Percentiles rank a stretch among this genome's conserved stretches.
Evolutionary conservation across 192 early-diverging fungal genomes (phyloP).

Genomic region (Backusella tuberculispora): DNA sequence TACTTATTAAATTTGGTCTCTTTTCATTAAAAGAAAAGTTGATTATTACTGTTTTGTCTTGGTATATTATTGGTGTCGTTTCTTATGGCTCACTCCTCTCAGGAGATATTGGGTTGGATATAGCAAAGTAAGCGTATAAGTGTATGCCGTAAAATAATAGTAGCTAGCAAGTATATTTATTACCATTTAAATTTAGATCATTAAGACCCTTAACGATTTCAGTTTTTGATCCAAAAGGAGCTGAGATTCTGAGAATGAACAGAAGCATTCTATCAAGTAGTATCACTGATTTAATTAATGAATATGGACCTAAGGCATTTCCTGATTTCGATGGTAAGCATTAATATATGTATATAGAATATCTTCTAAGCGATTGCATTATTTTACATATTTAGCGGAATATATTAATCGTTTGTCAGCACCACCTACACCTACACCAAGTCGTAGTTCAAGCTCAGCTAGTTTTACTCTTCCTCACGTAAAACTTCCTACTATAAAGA

Average conservation of each 20-base stretch:
- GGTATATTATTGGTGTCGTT: conserved; percentile 37
- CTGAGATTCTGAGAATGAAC: conserved; percentile 67
- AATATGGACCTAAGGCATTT: conserved; percentile 80
- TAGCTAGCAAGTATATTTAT: not conserved
- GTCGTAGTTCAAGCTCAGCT: conserved; percentile 15
- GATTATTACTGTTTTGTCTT: conserved; percentile 13
- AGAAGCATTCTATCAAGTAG: conserved; percentile 77
- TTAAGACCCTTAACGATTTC: conserved; percentile 85
- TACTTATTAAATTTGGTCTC: conserved; percentile 24
- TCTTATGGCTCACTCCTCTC: conserved; percentile 74
- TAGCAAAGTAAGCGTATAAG: conserved; percentile 57
- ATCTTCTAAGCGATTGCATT: not conserved
- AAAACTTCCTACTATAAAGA: conserved; percentile 13
- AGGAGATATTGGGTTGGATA: conserved; percentile 74
- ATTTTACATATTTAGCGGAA: conserved; percentile 27
- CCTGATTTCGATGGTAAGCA: conserved; percentile 65
- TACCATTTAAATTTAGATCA: conserved; percentile 47
- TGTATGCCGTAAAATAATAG: not conserved
- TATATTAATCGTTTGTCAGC: conserved; percentile 19
- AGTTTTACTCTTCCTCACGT: conserved; percentile 4
- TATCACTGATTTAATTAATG: conserved; percentile 81
- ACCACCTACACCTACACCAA: conserved; percentile 3
- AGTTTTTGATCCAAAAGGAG: conserved; percentile 55
- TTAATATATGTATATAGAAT: not conserved
- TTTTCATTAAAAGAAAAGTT: conserved; percentile 39